Base-by-base conservation (phyloP, 2,329 filamentous ascomycete genomes). In the Pseudofabraea citricarpa region DNA sequence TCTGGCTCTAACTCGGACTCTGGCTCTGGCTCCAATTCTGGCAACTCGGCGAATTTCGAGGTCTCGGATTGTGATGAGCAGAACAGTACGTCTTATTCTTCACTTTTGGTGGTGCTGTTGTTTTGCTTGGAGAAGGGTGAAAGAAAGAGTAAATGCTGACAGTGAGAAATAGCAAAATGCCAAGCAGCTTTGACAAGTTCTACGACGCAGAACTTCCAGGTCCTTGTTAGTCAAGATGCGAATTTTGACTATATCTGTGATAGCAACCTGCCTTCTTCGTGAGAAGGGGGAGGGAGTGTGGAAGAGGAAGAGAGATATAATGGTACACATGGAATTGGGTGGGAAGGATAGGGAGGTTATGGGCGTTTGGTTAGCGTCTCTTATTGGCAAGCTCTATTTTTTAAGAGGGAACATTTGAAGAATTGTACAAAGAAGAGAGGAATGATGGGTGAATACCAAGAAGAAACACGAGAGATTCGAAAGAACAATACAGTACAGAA, bases 171-270 rank as follows among this genome's bases (percentile, higher is more conserved):
- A 31, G 27, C 27, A 3, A 4, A 31, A 31, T 40, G 42, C 20
- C 10, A 21, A 4, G 6, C 36, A 6, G 36, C 36, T 12, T 19
- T 31, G 15, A 29, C n/a, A 10, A 46, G 23, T 9, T 41, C 41
- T 23, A 42, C 44, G 20, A 23, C 23, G n/a, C 45, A 43, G 5
- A 22, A n/a, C 10, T 44, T 46, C 13, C 29, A 33, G 36, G 46
- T 43, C 16, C 15, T 47, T 37, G 40, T 45, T 19, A 50, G 49
- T 36, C 32, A 27, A 10, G 45, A 54, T 45, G 51, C 45, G 10
- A 33, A 52, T 10, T 54, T 52, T 41, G 45, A 47, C 21, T 54
- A 43, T 36, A 45, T 54, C 23, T 54, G 51, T 43, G 51, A 54
- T 47, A 20, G 16, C 8, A 22, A 23, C 20, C 20, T 37, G 12